Evolutionary conservation across 345 rosid genomes (phyloP).

Genomic region (Eucalyptus regnans): DNA sequence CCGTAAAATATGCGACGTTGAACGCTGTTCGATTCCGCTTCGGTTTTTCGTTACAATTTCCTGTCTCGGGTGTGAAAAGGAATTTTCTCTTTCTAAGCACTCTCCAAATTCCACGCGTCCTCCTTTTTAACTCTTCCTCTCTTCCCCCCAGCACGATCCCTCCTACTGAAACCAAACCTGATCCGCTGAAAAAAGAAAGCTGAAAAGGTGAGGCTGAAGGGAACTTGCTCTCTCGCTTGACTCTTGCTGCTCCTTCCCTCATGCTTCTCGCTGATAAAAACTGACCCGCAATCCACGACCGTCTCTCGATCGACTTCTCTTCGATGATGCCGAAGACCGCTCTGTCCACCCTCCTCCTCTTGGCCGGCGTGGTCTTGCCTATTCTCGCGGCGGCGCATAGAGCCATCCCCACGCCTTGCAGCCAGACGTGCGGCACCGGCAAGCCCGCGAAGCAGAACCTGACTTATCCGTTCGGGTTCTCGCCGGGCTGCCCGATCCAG

Average conservation of each 20-base stretch:
- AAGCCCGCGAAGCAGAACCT: neutral
- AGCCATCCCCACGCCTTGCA: neutral
- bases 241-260: neutral
- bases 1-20: neutral
- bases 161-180: neutral
- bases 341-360: neutral
- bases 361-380: neutral
- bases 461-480: slow-evolving; percentile 58
- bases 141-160: neutral
- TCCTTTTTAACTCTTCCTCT: neutral
- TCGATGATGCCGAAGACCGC: neutral
- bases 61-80: neutral
- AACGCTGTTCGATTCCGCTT: neutral
- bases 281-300: neutral
- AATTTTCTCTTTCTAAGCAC: neutral
- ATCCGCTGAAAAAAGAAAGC: neutral
- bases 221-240: neutral
- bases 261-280: neutral
- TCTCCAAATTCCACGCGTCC: neutral
- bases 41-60: neutral
- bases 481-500: slow-evolving; percentile 31
- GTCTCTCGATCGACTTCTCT: neutral
- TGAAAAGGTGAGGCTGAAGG: neutral
- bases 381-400: neutral
- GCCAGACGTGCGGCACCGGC: slow-evolving; percentile 18